phyloP scores from a whole-genome alignment of 768 basidiomycete genomes.

The Tubosaeta sp. region DNA sequence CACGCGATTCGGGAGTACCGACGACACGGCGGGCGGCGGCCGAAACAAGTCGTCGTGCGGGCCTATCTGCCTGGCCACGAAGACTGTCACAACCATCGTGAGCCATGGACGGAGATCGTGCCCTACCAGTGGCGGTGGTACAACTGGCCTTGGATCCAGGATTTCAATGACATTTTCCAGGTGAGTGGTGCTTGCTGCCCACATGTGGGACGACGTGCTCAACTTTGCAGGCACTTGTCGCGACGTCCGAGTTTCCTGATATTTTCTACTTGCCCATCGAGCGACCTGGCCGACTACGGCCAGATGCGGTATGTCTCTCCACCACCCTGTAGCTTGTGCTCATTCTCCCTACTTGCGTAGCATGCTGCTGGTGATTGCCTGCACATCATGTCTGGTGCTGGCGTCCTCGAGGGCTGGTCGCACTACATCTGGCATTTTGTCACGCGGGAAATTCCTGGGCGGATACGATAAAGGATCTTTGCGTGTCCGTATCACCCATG shows the following conservation, averaged over 20 bases:
- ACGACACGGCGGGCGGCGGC: conserved; percentile 22
- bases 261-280: conserved; percentile 60
- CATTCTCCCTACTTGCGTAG: conserved; percentile 16
- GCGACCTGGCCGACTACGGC: conserved; percentile 55
- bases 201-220: neutral
- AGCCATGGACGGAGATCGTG: conserved; percentile 45
- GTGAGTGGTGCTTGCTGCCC: conserved; percentile 25
- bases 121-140: conserved; percentile 49
- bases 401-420: conserved; percentile 50
- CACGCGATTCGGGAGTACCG: conserved; percentile 35
- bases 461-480: conserved; percentile 15
- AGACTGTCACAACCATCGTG: conserved; percentile 47
- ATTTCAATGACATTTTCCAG: conserved; percentile 57
- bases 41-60: conserved; percentile 49
- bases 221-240: conserved; percentile 39
- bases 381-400: conserved; percentile 43
- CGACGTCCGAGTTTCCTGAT: conserved; percentile 43
- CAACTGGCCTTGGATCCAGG: conserved; percentile 61
- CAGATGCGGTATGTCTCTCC: conserved; percentile 52
- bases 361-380: conserved; percentile 44
- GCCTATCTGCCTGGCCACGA: conserved; percentile 66
- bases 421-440: conserved; percentile 50
- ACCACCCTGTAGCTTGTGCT: neutral
- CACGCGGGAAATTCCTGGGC: conserved; percentile 32
- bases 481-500: neutral